These are phyloP conservation scores for Termitomyces sp. DNA, from an alignment of 768 basidiomycete genomes.

Conservation along the genomic window DNA sequence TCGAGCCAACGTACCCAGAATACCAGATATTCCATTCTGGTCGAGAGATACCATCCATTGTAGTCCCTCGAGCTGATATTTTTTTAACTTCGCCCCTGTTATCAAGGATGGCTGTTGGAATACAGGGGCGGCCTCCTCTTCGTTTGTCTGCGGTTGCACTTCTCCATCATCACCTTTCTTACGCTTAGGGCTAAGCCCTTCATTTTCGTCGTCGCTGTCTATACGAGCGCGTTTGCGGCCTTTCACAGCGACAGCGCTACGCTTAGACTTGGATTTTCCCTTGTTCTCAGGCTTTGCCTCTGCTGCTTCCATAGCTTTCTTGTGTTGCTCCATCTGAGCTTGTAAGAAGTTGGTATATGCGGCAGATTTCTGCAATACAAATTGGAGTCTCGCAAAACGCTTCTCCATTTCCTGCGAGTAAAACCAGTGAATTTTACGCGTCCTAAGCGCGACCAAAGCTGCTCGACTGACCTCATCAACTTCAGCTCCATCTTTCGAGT, in stretches of 20 bases:
- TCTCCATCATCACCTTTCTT: conserved; percentile 16
- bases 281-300: conserved; percentile 8
- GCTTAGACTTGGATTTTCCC: background rate
- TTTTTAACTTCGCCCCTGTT: conserved; percentile 81
- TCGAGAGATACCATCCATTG: conserved; percentile 93
- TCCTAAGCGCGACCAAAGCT: background rate
- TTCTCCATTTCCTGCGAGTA: conserved; percentile 40
- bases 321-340: conserved; percentile 68
- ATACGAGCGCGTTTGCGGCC: conserved; percentile 18
- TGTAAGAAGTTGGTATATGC: conserved; percentile 71
- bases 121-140: conserved; percentile 24
- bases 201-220: conserved; percentile 12
- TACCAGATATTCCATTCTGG: conserved; percentile 80
- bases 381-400: conserved; percentile 50
- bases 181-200: conserved; percentile 13
- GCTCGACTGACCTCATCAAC: conserved; percentile 9
- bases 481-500: conserved; percentile 1
- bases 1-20: conserved; percentile 44
- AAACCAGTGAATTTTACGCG: background rate
- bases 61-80: conserved; percentile 90
- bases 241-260: background rate
- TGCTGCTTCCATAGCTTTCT: conserved; percentile 21
- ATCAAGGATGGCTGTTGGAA: conserved; percentile 76
- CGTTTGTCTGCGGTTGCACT: conserved; percentile 9
- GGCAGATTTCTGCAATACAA: conserved; percentile 69